Evolutionary conservation across 352 stramenopile genomes (phyloP), one percentile per base, ranked within the genome.

Genomic region (Blastocystis hominis): DNA sequence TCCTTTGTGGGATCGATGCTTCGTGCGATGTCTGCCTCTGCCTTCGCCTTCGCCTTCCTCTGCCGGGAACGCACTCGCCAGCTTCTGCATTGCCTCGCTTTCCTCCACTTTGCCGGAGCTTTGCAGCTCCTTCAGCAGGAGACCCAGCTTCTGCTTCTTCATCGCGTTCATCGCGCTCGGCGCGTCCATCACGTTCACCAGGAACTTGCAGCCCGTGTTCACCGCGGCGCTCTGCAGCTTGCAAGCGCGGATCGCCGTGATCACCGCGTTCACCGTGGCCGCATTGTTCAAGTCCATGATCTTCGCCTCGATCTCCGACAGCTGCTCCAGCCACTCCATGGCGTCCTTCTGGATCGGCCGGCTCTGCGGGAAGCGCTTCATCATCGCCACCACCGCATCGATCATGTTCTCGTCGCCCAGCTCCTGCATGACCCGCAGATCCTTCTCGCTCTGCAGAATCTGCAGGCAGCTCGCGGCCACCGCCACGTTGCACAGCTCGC

Each of bases 341-440:
- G 44, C 34, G 2, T 47, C 42, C 34, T 53, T 47, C 72, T 84
- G 72, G 2, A 84, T 34, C 4, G 24, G n/a, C 1, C 7, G 17
- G 56, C 72, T 84, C 47, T 68, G 54, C 17, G 72, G 44, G 44
- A 68, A 84, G 50, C 50, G 72, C 20, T n/a, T 30, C 72, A 84
- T 84, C 50, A 61, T 24, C 2, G n/a, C 36, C 54, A 47, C 54
- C 72, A 84, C 36, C 36, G 72, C 72, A 0, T 36, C 54, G 44
- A 69, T 53, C 72, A 84, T 53, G 20, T 34, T 38, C 38, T 84
- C 72, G 56, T 84, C 72, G 20, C n/a, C 40, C n/a, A 84, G 24
- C 24, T 30, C 24, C 24, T 30, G 24, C 24, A 30, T 40, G 3
- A 68, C 72, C 0, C 44, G 30, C 38, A 46, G 72, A 34, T 17